Base-by-base conservation (phyloP, 2,329 filamentous ascomycete species). In the Nothophaeocryptopus gaeumannii region DNA sequence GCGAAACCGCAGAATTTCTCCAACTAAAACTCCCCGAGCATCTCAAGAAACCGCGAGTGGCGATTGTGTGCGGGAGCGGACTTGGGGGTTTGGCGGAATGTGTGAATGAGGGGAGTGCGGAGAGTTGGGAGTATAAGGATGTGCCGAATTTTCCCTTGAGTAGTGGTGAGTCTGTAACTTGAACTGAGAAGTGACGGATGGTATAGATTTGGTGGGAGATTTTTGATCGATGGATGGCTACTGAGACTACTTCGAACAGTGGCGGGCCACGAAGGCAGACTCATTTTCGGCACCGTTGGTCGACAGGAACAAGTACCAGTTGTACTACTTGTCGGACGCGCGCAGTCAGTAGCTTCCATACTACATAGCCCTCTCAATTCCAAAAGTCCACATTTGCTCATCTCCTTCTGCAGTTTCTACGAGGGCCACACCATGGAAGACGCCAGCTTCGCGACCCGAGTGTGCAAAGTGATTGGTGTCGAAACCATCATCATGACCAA, bases 401-500 rank as follows among this genome's bases (percentile, higher is more conserved):
- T 58, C 41, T 29, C 41, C 45, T 51, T 58, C 35, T 52, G 40
- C 52, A 84, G 82, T 67, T 85, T 82, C 69, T 86, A 85, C 63
- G 83, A 86, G 68, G 83, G 83, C 31, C 79, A 86, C 62, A 75
- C 77, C 2, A 82, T 85, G 70, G 75, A 82, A 46, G 71, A 76
- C 39, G 77, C 83, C 33, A 82, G 82, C 20, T 84, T 85, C 60
- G 82, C 83, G 20, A 78, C 83, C 9, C 76, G 83, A 45, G 78
- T 86, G 5, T 81, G 85, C 69, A 83, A 81, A 59, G 65, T 81
- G 0, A 67, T 86, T 8, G 82, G 81, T 16, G 74, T 85, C 14
- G 73, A 82, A 55, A 80, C 76, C 2, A 75, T 85, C 59, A 75
- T 83, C 56, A 80, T 85, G 57, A 86, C 83, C 37, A 86, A 86